Percentiles rank a stretch among this genome's conserved stretches.
These are phyloP conservation scores for Russula sp. DNA, from an alignment of 768 basidiomycete genomes.

Conservation along the genomic window DNA sequence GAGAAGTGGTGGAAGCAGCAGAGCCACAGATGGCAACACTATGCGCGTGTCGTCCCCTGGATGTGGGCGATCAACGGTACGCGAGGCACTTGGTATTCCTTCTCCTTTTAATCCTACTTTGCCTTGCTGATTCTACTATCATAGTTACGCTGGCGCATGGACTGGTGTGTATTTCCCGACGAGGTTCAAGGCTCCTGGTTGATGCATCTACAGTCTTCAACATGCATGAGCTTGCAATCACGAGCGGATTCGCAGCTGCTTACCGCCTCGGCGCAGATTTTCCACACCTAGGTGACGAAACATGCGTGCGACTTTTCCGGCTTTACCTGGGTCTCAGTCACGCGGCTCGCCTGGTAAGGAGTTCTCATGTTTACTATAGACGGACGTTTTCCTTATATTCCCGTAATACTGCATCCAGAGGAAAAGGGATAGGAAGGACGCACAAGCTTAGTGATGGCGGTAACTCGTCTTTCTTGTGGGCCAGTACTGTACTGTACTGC, in stretches of 20 bases:
- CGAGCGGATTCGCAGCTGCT: slow-evolving; percentile 44
- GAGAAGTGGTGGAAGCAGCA: slow-evolving; percentile 56
- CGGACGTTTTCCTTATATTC: background rate
- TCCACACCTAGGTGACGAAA: slow-evolving; percentile 36
- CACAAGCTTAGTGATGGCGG: slow-evolving; percentile 22
- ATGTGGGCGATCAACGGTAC: slow-evolving; percentile 43
- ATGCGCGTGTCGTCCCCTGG: slow-evolving; percentile 40
- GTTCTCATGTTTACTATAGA: background rate
- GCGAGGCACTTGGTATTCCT: slow-evolving; percentile 35
- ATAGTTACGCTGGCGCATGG: slow-evolving; percentile 38
- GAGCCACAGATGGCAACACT: slow-evolving; percentile 50
- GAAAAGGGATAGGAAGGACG: slow-evolving; percentile 34
- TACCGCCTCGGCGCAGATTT: slow-evolving; percentile 39
- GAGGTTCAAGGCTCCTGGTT: background rate
- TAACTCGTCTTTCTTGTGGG: background rate
- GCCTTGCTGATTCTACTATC: background rate
- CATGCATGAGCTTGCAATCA: slow-evolving; percentile 41
- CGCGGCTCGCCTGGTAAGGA: slow-evolving; percentile 34
- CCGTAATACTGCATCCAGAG: slow-evolving; percentile 24
- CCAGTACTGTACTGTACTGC: background rate
- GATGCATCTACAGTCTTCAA: slow-evolving; percentile 33
- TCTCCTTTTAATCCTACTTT: background rate
- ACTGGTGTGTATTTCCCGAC: slow-evolving; percentile 32
- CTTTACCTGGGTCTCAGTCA: slow-evolving; percentile 36
- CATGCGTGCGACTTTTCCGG: slow-evolving; percentile 35